Conservation (phyloP, 108 stramenopile species). For the Nitzschia palea region DNA sequence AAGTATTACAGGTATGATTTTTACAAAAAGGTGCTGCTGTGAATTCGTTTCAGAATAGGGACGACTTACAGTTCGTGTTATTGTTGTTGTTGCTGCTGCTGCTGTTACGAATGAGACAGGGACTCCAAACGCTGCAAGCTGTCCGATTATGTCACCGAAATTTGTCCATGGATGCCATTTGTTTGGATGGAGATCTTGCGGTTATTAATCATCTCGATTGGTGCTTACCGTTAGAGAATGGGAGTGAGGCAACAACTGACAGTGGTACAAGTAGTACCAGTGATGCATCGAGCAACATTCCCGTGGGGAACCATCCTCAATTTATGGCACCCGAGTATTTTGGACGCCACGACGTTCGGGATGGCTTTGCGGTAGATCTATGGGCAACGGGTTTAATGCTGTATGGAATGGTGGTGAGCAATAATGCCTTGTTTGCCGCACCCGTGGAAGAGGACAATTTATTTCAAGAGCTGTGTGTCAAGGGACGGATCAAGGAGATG, state of each 20-base stretch:
- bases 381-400: conserved; percentile 85
- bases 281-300: conserved; percentile 30
- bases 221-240: conserved; percentile 35
- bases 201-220: conserved; percentile 61
- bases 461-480: conserved; percentile 55
- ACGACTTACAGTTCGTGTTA: no score
- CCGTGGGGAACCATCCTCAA: conserved; percentile 52
- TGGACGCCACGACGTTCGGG: conserved; percentile 11
- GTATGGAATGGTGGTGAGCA: conserved; percentile 70
- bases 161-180: conserved; percentile 58
- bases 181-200: conserved; percentile 30
- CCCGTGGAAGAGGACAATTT: conserved; percentile 57
- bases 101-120: no score
- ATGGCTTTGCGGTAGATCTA: conserved; percentile 77
- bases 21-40: no score
- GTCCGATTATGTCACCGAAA: conserved; percentile 65
- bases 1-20: conserved; percentile 57
- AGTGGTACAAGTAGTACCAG: no score
- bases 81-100: no score
- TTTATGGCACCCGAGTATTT: conserved; percentile 77
- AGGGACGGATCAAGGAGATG: conserved; percentile 36
- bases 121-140: conserved; percentile 52
- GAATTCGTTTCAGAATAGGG: no score
- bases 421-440: conserved; percentile 66
- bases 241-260: conserved; percentile 16